phyloP scores from a whole-genome alignment of 2,329 filamentous ascomycete genomes.

The Paracorniculantispora psalliotae region DNA sequence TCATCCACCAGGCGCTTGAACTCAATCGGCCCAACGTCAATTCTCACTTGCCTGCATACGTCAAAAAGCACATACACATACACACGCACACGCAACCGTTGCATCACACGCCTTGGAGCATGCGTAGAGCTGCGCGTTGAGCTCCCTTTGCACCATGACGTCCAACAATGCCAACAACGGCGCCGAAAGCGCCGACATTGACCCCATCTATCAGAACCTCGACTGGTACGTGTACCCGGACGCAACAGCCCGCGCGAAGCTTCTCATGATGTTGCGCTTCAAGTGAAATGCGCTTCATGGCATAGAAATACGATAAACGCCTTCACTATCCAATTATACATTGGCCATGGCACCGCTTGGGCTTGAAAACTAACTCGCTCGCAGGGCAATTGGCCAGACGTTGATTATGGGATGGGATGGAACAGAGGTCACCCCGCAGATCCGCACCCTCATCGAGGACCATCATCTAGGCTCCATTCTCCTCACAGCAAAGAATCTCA shows the following conservation, averaged over 20 bases:
- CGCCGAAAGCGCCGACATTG: slow-evolving; percentile 32
- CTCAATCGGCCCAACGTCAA: slow-evolving; percentile 5
- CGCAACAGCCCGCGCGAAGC: slow-evolving; percentile 3
- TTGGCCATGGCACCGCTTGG: not conserved
- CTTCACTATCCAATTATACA: too few relatives aligned
- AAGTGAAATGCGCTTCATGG: not conserved
- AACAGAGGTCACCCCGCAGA: slow-evolving; percentile 76
- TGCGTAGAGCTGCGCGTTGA: slow-evolving; percentile 2
- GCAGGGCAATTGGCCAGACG: slow-evolving; percentile 67
- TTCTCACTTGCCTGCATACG: not conserved
- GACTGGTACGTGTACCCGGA: slow-evolving; percentile 58
- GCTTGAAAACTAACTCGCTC: not conserved
- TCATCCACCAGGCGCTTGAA: not conserved
- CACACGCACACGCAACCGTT: slow-evolving; percentile 6
- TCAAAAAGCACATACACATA: not conserved
- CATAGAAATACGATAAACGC: too few relatives aligned
- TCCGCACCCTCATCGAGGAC: slow-evolving; percentile 72
- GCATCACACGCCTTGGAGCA: not conserved
- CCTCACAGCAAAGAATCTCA: slow-evolving; percentile 78
- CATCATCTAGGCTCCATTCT: slow-evolving; percentile 86
- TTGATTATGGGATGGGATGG: slow-evolving; percentile 85
- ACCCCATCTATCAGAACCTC: slow-evolving; percentile 69
- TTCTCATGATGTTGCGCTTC: not conserved
- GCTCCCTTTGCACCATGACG: slow-evolving; percentile 12
- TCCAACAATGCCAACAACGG: slow-evolving; percentile 31